Conservation (phyloP, 2,329 filamentous ascomycete species). For the Colletotrichum cereale region DNA sequence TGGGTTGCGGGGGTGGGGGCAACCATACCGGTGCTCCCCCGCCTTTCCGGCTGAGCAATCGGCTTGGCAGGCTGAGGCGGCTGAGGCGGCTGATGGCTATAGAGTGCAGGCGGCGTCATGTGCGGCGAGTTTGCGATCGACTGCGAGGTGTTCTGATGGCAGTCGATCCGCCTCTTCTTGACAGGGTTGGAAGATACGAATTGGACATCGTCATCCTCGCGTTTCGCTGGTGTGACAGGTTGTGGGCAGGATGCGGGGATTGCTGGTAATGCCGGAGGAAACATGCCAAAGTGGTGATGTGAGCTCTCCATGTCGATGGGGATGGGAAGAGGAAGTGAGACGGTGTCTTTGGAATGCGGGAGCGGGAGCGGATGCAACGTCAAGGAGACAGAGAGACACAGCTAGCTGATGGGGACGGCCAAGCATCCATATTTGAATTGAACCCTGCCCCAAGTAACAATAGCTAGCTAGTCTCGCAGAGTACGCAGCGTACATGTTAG, state of each 20-base stretch:
- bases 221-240: constrained; percentile 44
- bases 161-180: constrained; percentile 49
- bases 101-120: neutral
- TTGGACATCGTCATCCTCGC: constrained; percentile 57
- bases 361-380: constrained; percentile 33
- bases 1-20: constrained; percentile 44
- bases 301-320: constrained; percentile 23
- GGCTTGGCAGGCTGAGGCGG: constrained; percentile 16
- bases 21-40: constrained; percentile 50
- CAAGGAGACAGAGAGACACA: constrained; percentile 23
- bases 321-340: neutral
- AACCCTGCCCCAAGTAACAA: constrained; percentile 28
- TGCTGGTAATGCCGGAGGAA: constrained; percentile 25
- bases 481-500: constrained; percentile 28
- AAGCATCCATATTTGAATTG: constrained; percentile 40
- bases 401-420: constrained; percentile 28
- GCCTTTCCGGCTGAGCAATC: constrained; percentile 41
- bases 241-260: neutral
- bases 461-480: constrained; percentile 4
- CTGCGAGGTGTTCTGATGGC: constrained; percentile 13
- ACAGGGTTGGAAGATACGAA: constrained; percentile 59
- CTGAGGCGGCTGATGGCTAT: constrained; percentile 5
- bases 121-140: constrained; percentile 9
- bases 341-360: constrained; percentile 21
- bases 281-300: constrained; percentile 29